Evolutionary conservation across 1,284 basidiomycete genomes (phyloP), one percentile per base, ranked within the genome.

Genomic region (Ustilago sp.): DNA sequence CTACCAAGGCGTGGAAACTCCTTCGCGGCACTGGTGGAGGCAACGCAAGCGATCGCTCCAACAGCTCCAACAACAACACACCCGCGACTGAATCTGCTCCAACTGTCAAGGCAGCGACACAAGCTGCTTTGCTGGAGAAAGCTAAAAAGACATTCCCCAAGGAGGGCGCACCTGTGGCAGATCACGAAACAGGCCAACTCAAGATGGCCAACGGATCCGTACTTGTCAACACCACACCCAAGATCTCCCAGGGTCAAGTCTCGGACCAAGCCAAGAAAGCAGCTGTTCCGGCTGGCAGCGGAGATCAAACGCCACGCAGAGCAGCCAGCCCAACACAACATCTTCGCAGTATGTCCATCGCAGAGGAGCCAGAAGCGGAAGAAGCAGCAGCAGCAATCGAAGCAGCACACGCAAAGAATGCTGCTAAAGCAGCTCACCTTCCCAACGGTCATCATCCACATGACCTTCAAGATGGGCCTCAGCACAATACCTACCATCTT

Each of bases 1-100:
- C 79, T 2, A 51, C 58, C 8, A 76, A 74, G 36, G 80, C 73
- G 0, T 82, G 80, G 81, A 79, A 74, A 52, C 63, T 70, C 45
- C 62, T 82, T 13, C 54, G 77, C 5, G 75, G 81, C 5, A 61
- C 67, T 7, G 63, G 68, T 8, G 63, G 68, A 32, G 64, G 48
- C 23, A 69, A 48, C 17, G 47, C 41, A 15, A 71, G 59, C 31
- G 67, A 71, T 9, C 32, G 34, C 32, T 54, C 62, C 41, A 64
- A 31, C 36, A 48, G 54, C n/a, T 28, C 39, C 36, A 63, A 54
- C 8, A 50, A 32, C 17, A 35, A 31, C 9, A 39, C 28, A n/a
- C 41, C 47, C 23, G 28, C n/a, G 19, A 31, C 32, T 41, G 19
- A 39, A 0, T 39, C 45, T 39, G 35, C 15, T 31, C 31, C 63